phyloP scores from a whole-genome alignment of 495 filamentous ascomycete genomes.

The Lepraria neglecta region DNA sequence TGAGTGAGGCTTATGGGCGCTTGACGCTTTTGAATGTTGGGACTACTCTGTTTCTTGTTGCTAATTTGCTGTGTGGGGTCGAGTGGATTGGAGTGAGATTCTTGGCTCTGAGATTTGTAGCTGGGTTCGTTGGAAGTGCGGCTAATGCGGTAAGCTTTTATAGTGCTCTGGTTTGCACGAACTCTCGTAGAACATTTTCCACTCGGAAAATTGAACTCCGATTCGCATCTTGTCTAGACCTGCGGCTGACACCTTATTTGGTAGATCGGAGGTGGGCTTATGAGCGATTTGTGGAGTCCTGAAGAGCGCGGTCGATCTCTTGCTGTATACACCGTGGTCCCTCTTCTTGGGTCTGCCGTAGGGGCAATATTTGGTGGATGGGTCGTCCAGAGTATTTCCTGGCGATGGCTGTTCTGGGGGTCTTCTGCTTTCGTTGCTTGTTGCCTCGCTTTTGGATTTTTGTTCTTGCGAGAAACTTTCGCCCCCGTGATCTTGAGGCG shows the following conservation, averaged over 20 bases:
- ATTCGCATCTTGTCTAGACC: background rate
- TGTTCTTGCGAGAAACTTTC: constrained; percentile 63
- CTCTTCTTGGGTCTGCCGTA: constrained; percentile 29
- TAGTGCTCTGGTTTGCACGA: background rate
- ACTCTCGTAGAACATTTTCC: background rate
- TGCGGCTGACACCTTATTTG: background rate
- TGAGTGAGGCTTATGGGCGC: constrained; percentile 54
- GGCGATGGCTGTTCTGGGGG: constrained; percentile 73
- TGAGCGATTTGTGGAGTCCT: background rate
- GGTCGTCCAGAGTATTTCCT: constrained; percentile 61
- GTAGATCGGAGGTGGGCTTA: background rate
- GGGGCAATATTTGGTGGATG: constrained; percentile 61
- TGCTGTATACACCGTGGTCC: constrained; percentile 23
- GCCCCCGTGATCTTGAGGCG: constrained; percentile 34
- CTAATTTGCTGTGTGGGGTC: constrained; percentile 41
- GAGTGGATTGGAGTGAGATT: constrained; percentile 40
- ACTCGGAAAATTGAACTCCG: background rate
- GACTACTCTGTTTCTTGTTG: constrained; percentile 44
- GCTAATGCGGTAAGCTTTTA: background rate
- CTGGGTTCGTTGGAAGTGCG: background rate
- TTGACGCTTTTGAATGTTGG: constrained; percentile 38
- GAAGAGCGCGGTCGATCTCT: constrained; percentile 4
- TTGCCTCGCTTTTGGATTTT: constrained; percentile 39
- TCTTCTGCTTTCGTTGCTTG: constrained; percentile 55
- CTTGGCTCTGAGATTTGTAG: constrained; percentile 39